Evolutionary conservation across 805 yeast species (phyloP), one percentile per base, ranked within the genome.

Genomic region (Peterozyma xylosa): DNA sequence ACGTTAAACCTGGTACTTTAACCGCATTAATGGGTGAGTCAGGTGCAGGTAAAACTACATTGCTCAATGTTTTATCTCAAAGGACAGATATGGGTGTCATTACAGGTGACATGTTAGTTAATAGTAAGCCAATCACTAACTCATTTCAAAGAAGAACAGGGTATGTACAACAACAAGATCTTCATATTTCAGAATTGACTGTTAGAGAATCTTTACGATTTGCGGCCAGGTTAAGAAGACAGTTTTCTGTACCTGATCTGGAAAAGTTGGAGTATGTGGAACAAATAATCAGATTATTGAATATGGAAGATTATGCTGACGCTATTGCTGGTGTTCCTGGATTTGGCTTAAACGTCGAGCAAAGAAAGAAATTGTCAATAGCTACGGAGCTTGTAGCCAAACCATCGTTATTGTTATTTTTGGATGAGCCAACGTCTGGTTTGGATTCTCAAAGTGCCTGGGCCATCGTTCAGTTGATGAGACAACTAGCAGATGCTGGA

Each of bases 361-460:
- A 67, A 47, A 57, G 71, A 39, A 68, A 68, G 52, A 67, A 65
- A 48, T 49, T 68, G 35, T 67, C 74, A 16, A 63, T 71, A 45
- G 76, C 71, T 49, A 71, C 70, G 14, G 75, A 71, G 47, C 52
- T 71, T 46, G 74, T 70, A 33, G 70, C 74, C 32, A 70, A 69
- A 48, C 78, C 78, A 2, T 63, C 62, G 46, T 54, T 70, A 37
- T 55, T 72, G 42, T 53, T 72, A 41, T 72, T 72, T 55, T 63
- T 72, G 52, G 78, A 72, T 54, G 78, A 72, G 55, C 76, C 76
- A 17, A 72, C 76, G n/a, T 71, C 76, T 38, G 78, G 78, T 48
- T 58, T 72, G 47, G 78, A 72, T 51, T 70, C 74, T 36, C 73
- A 70, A 50, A 66, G 76, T n/a, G 68, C 78, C 9, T 73, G 74